phyloP scores from a whole-genome alignment of 1,284 basidiomycete genomes.

The Naganishia liquefaciens region DNA sequence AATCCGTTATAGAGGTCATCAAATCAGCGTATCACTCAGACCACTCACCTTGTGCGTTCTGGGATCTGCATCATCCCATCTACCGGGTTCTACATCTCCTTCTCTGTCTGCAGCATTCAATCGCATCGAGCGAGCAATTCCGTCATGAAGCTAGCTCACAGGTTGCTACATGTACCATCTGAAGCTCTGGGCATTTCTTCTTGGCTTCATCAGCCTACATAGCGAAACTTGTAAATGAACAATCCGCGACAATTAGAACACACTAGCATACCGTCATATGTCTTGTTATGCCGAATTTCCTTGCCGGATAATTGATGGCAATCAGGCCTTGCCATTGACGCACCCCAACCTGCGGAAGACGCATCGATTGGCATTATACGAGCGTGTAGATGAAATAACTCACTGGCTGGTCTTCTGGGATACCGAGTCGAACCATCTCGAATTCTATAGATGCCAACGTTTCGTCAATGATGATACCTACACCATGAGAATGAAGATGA shows the following conservation, averaged over 20 bases:
- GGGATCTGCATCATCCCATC: conserved; percentile 82
- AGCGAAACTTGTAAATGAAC: conserved; percentile 27
- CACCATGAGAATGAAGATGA: conserved; percentile 14
- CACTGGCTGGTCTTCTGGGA: conserved; percentile 67
- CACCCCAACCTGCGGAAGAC: conserved; percentile 64
- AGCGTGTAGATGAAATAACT: too few species aligned
- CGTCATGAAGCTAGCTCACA: conserved; percentile 59
- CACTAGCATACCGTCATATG: conserved; percentile 35
- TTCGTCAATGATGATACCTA: conserved; percentile 32
- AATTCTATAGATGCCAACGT: conserved; percentile 59
- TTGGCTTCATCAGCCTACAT: conserved; percentile 67
- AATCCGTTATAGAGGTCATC: conserved; percentile 1
- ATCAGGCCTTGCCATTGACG: conserved; percentile 88
- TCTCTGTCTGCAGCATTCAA: conserved; percentile 55
- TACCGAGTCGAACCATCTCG: conserved; percentile 76
- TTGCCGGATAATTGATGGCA: conserved; percentile 93
- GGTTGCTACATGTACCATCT: conserved; percentile 90
- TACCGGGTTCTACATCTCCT: conserved; percentile 81
- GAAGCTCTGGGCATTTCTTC: conserved; percentile 79
- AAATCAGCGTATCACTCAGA: conserved; percentile 19
- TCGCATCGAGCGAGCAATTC: neutral
- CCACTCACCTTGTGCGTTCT: conserved; percentile 83
- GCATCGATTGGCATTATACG: neutral
- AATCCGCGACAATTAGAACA: neutral
- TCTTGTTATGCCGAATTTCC: conserved; percentile 76